Evolutionary conservation across 768 basidiomycete genomes (phyloP).

Genomic region (Hebeloma cylindrosporum): DNA sequence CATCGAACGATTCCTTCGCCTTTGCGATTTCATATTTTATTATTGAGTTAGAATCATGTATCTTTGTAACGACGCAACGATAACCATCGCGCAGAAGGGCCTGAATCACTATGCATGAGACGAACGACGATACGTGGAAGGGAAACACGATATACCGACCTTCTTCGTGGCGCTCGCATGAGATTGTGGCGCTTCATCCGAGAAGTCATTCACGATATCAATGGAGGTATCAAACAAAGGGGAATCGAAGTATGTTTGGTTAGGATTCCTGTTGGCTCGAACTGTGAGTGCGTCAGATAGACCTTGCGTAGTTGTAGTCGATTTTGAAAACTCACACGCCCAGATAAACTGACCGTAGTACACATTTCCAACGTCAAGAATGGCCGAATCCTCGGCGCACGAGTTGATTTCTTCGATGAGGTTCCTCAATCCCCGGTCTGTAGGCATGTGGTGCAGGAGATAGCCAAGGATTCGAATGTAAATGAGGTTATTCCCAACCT

Average conservation of each 20-base stretch:
- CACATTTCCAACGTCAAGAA: slow-evolving; percentile 23
- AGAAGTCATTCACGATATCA: slow-evolving; percentile 22
- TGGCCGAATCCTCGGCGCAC: slow-evolving; percentile 4
- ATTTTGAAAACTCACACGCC: slow-evolving; percentile 23
- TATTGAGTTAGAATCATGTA: slow-evolving; percentile 19
- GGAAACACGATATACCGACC: neutral
- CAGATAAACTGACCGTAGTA: slow-evolving; percentile 29
- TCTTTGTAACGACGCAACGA: slow-evolving; percentile 31
- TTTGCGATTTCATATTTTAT: slow-evolving; percentile 11
- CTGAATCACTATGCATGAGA: slow-evolving; percentile 16
- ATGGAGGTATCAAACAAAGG: slow-evolving; percentile 25
- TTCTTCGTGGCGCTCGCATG: slow-evolving; percentile 19
- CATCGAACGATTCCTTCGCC: slow-evolving; percentile 5
- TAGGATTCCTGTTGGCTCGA: slow-evolving; percentile 14
- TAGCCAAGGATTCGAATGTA: slow-evolving; percentile 26
- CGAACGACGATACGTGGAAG: neutral
- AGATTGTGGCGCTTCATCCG: slow-evolving; percentile 17
- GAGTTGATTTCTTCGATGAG: slow-evolving; percentile 18
- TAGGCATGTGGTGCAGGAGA: slow-evolving; percentile 21
- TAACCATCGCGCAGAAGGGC: slow-evolving; percentile 35
- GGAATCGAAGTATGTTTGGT: slow-evolving; percentile 20
- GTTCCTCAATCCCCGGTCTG: slow-evolving; percentile 12
- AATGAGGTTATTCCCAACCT: slow-evolving; percentile 18
- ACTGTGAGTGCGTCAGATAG: slow-evolving; percentile 19
- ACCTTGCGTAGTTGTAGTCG: slow-evolving; percentile 6